Evolutionary conservation across 805 yeast genomes (phyloP), one percentile per base, ranked within the genome.

Genomic region (Tetrapisispora taiwanensis): DNA sequence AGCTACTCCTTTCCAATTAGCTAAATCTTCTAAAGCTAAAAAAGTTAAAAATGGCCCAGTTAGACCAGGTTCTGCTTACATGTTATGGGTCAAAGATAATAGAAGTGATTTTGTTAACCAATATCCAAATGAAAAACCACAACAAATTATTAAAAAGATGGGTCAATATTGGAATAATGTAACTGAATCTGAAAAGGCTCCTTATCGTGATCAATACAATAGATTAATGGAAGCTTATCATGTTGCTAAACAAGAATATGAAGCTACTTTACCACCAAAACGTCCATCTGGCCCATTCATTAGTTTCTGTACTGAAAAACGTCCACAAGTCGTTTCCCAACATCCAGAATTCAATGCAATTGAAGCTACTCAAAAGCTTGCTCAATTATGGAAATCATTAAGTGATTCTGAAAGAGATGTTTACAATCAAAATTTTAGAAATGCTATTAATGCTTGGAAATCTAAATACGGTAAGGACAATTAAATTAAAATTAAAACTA

Each of bases 121-220:
- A 35, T 30, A 52, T 43, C 62, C 62, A 15, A 46, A 50, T 33
- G 44, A 51, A 31, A 49, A 46, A 20, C 49, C 50, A 7, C 51
- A 52, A 17, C 68, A 65, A 19, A n/a, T 66, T 12, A 55, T 58
- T 13, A 84, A 78, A 66, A 61, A 81, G 45, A 78, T 84, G 55
- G 95, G 95, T 63, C 84, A 81, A 63, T 76, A 75, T 65, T 89
- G 97, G 97, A 83, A 77, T 72, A 76, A 78, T 42, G 71, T 89
- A 58, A 64, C 70, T 47, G 82, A 75, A 42, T 77, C 74, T 35
- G 85, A 81, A 52, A 87, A 86, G 73, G 68, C 66, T 52, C 87
- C 90, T 47, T 85, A 79, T 68, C 83, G 79, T 67, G 75, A 72
- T 55, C 75, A 46, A 42, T 50, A 48, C 33, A 32, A 47, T 20